Evolutionary conservation across 2,329 filamentous ascomycete genomes (phyloP), one percentile per base, ranked within the genome.

Genomic region (Colletotrichum sp.): DNA sequence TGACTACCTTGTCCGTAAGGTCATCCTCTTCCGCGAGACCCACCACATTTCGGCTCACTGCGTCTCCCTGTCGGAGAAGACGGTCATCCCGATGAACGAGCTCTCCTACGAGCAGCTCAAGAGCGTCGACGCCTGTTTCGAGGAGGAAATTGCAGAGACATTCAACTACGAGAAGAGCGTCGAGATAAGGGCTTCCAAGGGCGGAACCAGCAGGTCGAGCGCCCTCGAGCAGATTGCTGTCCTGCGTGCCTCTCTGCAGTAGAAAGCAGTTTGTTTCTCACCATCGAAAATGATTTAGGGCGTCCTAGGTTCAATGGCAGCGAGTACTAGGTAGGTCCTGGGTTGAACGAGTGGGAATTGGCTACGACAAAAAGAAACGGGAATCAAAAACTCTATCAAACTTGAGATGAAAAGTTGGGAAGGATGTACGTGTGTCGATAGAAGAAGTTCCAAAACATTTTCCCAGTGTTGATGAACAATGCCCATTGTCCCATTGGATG

Each of bases 131-230:
- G 80, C 85, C 2, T 89, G 94, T 67, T 95, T 98, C 78, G 92
- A 91, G 34, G 89, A 92, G 75, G 95, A 97, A 82, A 91, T 98
- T 55, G 85, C 90, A 63, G 87, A 91, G 64, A 91, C 91, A 30
- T 94, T 98, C 82, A 91, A 98, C 85, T 98, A 97, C 81, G 93
- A 98, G 86, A 91, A 91, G 78, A 95, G 93, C 76, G 95, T 98
- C 8, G 95, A 98, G 89, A 90, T 94, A 87, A 92, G 94, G 81
- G 90, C 92, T 57, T 93, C 95, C 4, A 92, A 92, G 79, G 96
- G 95, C 28, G 95, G 95, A 32, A 97, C 95, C 28, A 96, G 94
- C 87, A 92, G 90, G 86, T 90, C 89, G 15, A 90, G 91, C 28
- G 93, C 94, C 8, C 80, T 90, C 78, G 89, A 93, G 85, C 92